Conservation (phyloP, 306 rosid genomes). For the Sechiopsis laciniata region DNA sequence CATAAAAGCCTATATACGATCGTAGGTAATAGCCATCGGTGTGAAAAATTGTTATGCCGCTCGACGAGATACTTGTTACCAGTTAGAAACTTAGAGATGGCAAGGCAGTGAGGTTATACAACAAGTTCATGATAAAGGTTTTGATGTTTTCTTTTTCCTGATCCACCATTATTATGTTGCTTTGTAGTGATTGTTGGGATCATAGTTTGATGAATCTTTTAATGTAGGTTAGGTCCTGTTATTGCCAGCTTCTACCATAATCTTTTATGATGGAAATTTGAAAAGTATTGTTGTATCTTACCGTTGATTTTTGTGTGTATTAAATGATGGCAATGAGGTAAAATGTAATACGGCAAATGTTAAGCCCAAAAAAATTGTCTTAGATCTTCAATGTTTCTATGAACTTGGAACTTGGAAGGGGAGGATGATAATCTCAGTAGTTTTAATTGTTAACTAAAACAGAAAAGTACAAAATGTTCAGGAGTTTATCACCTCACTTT, state of each 20-base stretch:
- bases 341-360: not conserved
- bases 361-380: not conserved
- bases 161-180: not conserved
- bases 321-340: not conserved
- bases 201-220: not conserved
- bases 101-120: not conserved
- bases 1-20: too few relatives aligned
- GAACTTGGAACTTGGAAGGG: not conserved
- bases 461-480: not conserved
- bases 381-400: not conserved
- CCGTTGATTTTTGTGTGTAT: not conserved
- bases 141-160: not conserved
- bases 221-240: not conserved
- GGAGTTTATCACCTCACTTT: not conserved
- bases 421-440: too few relatives aligned
- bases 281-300: not conserved
- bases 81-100: constrained; percentile 4
- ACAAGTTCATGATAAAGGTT: not conserved
- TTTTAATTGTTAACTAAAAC: not conserved
- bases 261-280: not conserved
- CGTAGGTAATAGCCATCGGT: not conserved
- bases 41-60: not conserved
- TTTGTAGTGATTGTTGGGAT: constrained; percentile 1
- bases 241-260: not conserved
- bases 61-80: constrained; percentile 2